A percentile compares a stretch with the other conserved stretches of the same genome.
phyloP scores from a whole-genome alignment of 2,329 filamentous ascomycete species.

The Leptographium wingfieldii region DNA sequence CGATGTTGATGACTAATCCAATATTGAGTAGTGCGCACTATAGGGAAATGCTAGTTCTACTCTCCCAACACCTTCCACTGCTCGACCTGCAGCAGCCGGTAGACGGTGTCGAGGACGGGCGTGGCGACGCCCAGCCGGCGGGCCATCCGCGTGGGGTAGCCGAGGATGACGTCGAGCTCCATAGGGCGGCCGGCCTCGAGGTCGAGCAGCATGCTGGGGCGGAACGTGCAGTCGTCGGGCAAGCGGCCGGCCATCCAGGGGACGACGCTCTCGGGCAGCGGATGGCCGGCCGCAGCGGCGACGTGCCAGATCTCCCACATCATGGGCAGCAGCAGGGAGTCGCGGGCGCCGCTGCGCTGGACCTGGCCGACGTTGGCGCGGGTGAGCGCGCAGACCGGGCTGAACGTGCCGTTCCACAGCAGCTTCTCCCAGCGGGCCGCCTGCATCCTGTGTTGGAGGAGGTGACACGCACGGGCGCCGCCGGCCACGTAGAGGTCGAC shows the following conservation, averaged over 20 bases:
- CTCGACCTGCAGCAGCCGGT: constrained; percentile 9
- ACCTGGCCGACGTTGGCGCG: constrained; percentile 10
- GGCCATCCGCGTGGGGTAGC: constrained; percentile 18
- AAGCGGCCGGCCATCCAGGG: constrained; percentile 19
- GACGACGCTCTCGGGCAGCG: constrained; percentile 14
- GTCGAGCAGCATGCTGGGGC: constrained; percentile 22
- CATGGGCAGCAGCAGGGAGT: constrained; percentile 18
- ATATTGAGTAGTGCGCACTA: too few relatives aligned
- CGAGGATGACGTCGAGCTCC: constrained; percentile 23
- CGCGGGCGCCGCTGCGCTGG: constrained; percentile 11
- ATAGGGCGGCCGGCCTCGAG: constrained; percentile 15
- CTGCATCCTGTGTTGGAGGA: constrained; percentile 7
- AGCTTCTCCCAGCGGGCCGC: constrained; percentile 13
- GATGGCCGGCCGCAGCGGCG: constrained; percentile 21
- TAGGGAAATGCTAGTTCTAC: neutral
- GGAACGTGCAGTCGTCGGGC: constrained; percentile 15
- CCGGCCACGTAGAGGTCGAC: constrained; percentile 7
- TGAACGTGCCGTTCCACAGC: constrained; percentile 12
- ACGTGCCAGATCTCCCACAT: constrained; percentile 22
- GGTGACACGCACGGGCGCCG: constrained; percentile 4
- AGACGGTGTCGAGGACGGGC: constrained; percentile 5
- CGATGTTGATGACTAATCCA: too few relatives aligned
- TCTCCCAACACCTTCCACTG: constrained; percentile 7
- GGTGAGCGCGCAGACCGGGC: constrained; percentile 11
- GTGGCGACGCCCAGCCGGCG: constrained; percentile 3